These are phyloP conservation scores for Lithohypha guttulata DNA, from an alignment of 2,329 filamentous ascomycete genomes.

Conservation along the genomic window DNA sequence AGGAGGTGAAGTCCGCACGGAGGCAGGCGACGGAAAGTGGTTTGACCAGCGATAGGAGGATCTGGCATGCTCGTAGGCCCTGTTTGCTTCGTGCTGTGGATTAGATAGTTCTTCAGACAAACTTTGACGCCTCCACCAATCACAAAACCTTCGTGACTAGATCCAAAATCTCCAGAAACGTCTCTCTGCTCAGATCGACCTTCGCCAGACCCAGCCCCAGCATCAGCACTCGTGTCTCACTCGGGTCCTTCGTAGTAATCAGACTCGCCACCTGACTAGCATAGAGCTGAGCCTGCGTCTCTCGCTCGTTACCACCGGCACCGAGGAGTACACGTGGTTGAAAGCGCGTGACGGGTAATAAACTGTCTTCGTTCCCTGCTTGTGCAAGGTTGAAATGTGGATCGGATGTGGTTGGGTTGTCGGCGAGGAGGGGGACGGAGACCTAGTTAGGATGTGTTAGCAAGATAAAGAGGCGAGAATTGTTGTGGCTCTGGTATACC, in stretches of 20 bases:
- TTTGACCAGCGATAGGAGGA: slow-evolving; percentile 21
- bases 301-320: slow-evolving; percentile 65
- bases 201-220: slow-evolving; percentile 30
- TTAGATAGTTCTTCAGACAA: background rate
- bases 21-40: slow-evolving; percentile 8
- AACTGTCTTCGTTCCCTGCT: slow-evolving; percentile 39
- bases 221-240: slow-evolving; percentile 49
- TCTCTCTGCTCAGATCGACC: slow-evolving; percentile 19
- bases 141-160: slow-evolving; percentile 20
- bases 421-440: slow-evolving; percentile 57
- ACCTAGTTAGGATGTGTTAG: slow-evolving; percentile 25
- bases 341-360: slow-evolving; percentile 69
- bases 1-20: slow-evolving; percentile 50
- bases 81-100: slow-evolving; percentile 24
- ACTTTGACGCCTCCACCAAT: background rate
- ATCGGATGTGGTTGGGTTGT: slow-evolving; percentile 44
- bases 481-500: slow-evolving; percentile 44
- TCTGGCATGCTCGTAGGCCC: slow-evolving; percentile 26
- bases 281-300: slow-evolving; percentile 76
- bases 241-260: slow-evolving; percentile 59
- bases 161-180: slow-evolving; percentile 20
- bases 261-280: slow-evolving; percentile 80
- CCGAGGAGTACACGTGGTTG: slow-evolving; percentile 82
- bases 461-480: slow-evolving; percentile 9
- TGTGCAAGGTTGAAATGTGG: slow-evolving; percentile 27